Evolutionary conservation across 2,329 filamentous ascomycete genomes (phyloP).

Genomic region (Colletotrichum acutatum): DNA sequence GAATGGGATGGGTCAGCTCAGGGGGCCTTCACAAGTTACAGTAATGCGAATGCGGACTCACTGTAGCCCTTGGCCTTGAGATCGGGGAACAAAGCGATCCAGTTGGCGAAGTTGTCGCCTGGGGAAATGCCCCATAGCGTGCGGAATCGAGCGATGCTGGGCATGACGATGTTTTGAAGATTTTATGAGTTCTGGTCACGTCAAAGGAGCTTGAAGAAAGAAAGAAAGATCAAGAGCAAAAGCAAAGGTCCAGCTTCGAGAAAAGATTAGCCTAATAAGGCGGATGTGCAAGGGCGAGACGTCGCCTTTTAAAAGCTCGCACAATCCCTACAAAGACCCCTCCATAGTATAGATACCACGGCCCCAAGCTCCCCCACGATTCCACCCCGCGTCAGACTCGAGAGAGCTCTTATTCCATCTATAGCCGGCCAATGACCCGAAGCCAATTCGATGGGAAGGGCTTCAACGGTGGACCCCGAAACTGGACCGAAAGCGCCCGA

Average conservation of each 20-base stretch:
- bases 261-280: neutral
- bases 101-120: constrained; percentile 27
- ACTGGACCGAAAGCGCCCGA: constrained; percentile 7
- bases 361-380: neutral
- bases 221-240: neutral
- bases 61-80: constrained; percentile 35
- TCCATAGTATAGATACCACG: neutral
- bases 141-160: constrained; percentile 24
- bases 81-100: constrained; percentile 24
- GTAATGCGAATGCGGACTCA: neutral
- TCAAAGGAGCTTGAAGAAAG: neutral
- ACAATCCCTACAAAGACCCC: neutral
- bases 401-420: neutral
- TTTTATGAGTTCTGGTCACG: neutral
- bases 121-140: constrained; percentile 31
- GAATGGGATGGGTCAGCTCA: no score
- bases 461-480: constrained; percentile 10
- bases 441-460: neutral
- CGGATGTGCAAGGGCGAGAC: no score
- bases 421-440: constrained; percentile 9
- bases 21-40: no score
- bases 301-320: neutral
- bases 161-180: no score
- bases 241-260: neutral
- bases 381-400: neutral